Percentiles rank a stretch among this genome's conserved stretches.
Conservation (phyloP, 2,329 filamentous ascomycete genomes). For the Aspergillus sojae region DNA sequence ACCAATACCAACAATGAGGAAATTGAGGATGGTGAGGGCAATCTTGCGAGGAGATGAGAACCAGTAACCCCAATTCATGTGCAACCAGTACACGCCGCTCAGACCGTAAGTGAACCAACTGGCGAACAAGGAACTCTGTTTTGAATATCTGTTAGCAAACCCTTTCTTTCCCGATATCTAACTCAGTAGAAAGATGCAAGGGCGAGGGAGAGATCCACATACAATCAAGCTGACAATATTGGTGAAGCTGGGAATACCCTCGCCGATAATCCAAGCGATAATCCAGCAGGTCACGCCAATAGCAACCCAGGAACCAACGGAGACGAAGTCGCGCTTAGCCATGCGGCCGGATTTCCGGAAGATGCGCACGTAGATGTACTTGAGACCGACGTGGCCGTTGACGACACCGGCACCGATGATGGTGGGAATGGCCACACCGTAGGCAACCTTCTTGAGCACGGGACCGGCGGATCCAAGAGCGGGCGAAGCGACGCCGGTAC, state of each 20-base stretch:
- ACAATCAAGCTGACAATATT: slow-evolving; percentile 64
- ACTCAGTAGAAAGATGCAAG: too few relatives aligned
- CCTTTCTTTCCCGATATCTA: not conserved
- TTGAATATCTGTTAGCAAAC: slow-evolving; percentile 22
- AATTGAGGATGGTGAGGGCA: slow-evolving; percentile 48
- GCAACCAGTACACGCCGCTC: slow-evolving; percentile 50
- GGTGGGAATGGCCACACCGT: slow-evolving; percentile 69
- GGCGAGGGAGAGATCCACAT: not conserved
- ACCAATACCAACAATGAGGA: slow-evolving; percentile 42
- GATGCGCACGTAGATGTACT: slow-evolving; percentile 66
- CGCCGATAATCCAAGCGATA: slow-evolving; percentile 67
- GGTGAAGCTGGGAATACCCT: slow-evolving; percentile 70
- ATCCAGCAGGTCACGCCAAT: slow-evolving; percentile 61
- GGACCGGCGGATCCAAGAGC: slow-evolving; percentile 65
- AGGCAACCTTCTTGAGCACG: slow-evolving; percentile 64
- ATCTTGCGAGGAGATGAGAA: slow-evolving; percentile 49
- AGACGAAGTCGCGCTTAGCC: slow-evolving; percentile 51
- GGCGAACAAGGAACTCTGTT: slow-evolving; percentile 57
- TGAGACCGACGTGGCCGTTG: slow-evolving; percentile 66
- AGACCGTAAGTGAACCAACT: slow-evolving; percentile 65
- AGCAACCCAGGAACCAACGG: slow-evolving; percentile 61
- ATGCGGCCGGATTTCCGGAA: slow-evolving; percentile 62
- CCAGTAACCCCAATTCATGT: slow-evolving; percentile 49
- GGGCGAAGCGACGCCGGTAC: slow-evolving; percentile 63
- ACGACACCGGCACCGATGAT: slow-evolving; percentile 72